Conservation (phyloP, 139 green algal genomes). For the Zygnema cylindricum region DNA sequence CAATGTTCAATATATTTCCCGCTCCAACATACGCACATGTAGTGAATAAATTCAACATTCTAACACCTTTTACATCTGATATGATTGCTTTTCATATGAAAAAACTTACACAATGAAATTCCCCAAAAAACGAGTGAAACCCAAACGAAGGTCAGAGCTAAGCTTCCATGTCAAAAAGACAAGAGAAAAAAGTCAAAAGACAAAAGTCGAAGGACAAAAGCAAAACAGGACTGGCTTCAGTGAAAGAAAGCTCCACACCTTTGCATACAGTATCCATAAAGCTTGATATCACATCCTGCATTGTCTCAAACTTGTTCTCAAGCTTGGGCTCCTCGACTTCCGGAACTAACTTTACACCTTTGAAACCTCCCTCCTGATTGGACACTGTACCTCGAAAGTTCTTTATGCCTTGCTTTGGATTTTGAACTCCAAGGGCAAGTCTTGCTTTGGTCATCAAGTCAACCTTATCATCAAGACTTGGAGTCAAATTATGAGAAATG, state of each 20-base stretch:
- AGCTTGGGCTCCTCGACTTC: neutral
- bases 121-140: no score
- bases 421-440: neutral
- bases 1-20: neutral
- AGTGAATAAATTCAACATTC: neutral
- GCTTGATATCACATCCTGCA: neutral
- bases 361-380: no score
- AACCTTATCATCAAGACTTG: neutral
- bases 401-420: neutral
- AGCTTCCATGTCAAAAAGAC: no score
- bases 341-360: neutral
- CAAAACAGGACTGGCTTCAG: no score
- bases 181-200: neutral
- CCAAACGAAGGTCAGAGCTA: neutral
- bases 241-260: neutral
- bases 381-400: no score
- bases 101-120: neutral
- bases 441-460: neutral
- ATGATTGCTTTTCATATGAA: neutral
- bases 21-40: neutral
- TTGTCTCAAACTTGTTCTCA: neutral
- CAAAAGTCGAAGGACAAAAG: neutral
- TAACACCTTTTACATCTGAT: neutral
- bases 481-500: no score
- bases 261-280: neutral